Evolutionary conservation across 164 flowering plant species (phyloP).

Genomic region (Santalum album): DNA sequence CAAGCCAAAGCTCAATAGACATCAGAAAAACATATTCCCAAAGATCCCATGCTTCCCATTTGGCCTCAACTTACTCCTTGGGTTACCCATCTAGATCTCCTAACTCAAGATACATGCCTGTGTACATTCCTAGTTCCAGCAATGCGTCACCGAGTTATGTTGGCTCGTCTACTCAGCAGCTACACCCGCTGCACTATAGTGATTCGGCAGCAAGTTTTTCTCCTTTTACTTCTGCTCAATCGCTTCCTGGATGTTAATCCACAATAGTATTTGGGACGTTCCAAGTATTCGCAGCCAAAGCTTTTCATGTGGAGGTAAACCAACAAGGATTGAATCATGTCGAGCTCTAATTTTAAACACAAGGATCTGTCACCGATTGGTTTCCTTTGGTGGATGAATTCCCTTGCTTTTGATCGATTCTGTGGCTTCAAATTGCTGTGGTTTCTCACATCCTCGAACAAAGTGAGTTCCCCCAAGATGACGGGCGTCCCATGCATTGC

Average conservation of each 20-base stretch:
- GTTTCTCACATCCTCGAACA: too few species aligned
- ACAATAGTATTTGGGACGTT: background rate
- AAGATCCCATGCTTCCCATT: conserved; percentile 49
- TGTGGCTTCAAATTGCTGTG: background rate
- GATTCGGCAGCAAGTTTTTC: conserved; percentile 79
- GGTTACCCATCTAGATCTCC: conserved; percentile 81
- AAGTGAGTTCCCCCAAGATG: too few species aligned
- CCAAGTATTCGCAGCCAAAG: too few species aligned
- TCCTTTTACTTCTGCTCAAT: conserved; percentile 66
- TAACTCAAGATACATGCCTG: background rate
- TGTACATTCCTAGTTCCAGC: conserved; percentile 54
- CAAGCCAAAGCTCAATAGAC: conserved; percentile 62
- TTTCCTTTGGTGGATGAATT: background rate
- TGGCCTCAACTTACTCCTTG: conserved; percentile 50
- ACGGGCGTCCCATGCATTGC: too few species aligned
- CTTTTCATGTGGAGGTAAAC: too few species aligned
- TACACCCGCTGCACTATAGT: conserved; percentile 45
- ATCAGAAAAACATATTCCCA: conserved; percentile 64
- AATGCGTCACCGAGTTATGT: conserved; percentile 53
- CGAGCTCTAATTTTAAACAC: too few species aligned
- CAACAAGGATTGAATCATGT: too few species aligned
- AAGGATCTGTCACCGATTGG: too few species aligned
- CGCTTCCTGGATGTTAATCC: conserved; percentile 74
- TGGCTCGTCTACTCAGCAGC: conserved; percentile 59
- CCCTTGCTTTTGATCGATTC: background rate